Evolutionary conservation across 495 filamentous ascomycete genomes (phyloP), one percentile per base, ranked within the genome.

Genomic region (Neurospora discreta): DNA sequence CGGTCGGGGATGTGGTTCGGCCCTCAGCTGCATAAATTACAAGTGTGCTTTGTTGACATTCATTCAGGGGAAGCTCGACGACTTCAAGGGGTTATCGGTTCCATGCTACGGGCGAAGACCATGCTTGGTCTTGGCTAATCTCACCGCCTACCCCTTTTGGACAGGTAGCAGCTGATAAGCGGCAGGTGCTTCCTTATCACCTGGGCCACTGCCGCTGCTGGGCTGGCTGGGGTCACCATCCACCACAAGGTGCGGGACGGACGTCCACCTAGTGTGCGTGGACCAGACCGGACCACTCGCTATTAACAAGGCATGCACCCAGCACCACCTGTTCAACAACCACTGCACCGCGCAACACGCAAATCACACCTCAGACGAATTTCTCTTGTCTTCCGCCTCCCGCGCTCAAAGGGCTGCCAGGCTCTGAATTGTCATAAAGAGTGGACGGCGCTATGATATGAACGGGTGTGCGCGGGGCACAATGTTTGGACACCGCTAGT

Each of bases 81-180:
- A 60, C 23, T 33, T 18, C 26, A 33, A 60, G 23, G 26, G 26
- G 26, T 26, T 2, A 60, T 33, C 26, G 52, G 52, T 60, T 60
- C 33, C 33, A 36, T 36, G 52, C 52, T 60, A 60, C 26, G 52
- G 52, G 52, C 52, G 33, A 33, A 6, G 52, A 26, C 40, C 16
- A 65, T 69, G 38, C 7, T 58, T 26, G 18, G 40, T 36, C 20
- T 69, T 18, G 20, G 33, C 41, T 9, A 18, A 30, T 0, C 69
- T 58, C 69, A 70, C 69, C 69, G 69, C 69, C 69, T 70, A 39
- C 69, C 69, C 26, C 6, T 70, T 33, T 30, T 10, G 40, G 69
- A 39, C 36, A 4, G 23, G 10, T n/a, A 5, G 7, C 6, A 6
- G 39, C 52, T 33, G 52, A 65, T 65, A 33, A 65, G 52, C 52